These are phyloP conservation scores for Skeletonema potamos DNA, from an alignment of 108 stramenopile species.

Conservation along the genomic window DNA sequence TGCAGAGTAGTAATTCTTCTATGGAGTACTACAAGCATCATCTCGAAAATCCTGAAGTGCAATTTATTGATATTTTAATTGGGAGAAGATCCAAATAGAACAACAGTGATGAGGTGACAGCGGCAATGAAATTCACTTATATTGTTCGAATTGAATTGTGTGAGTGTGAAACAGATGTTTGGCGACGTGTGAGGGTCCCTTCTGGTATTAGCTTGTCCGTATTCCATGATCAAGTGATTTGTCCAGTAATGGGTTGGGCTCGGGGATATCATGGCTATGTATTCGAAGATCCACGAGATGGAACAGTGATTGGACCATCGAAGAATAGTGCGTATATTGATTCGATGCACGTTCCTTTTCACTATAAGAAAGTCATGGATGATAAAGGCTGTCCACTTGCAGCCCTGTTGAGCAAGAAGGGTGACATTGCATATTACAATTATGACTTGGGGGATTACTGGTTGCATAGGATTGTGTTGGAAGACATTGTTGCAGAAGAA, in stretches of 20 bases:
- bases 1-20: neutral
- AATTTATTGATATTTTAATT: constrained; percentile 8
- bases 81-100: neutral
- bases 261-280: neutral
- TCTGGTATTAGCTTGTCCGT: neutral
- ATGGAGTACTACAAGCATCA: neutral
- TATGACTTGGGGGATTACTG: constrained; percentile 1
- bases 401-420: neutral
- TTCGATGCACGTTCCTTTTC: neutral
- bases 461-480: constrained; percentile 7
- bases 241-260: neutral
- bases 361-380: neutral
- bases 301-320: neutral
- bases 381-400: neutral
- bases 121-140: constrained; percentile 3
- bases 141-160: constrained; percentile 8
- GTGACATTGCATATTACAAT: neutral
- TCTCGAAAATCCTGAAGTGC: neutral
- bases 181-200: neutral
- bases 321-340: neutral
- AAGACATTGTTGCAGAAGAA: constrained; percentile 10
- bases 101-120: neutral
- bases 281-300: neutral
- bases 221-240: constrained; percentile 5
- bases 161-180: constrained; percentile 3